Base-by-base conservation (phyloP, 1,284 basidiomycete species). In the Pyrrhoderma noxium region DNA sequence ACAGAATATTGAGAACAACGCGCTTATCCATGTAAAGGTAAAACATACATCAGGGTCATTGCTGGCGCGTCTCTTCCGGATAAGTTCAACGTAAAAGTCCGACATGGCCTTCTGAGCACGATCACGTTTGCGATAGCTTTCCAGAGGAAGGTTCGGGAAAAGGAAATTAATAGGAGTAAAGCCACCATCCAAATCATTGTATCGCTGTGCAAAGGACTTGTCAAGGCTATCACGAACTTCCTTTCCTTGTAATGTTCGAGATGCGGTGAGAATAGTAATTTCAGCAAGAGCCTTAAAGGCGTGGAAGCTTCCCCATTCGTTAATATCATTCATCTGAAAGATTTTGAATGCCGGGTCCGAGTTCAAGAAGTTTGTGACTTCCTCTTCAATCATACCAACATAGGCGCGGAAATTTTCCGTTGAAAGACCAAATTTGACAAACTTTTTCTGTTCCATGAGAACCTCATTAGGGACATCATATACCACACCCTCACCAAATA, bases 381-480 rank as follows among this genome's bases (percentile, higher is more conserved):
- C 94, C 36, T 88, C 74, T 54, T 85, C 82, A 59, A 99, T 92
- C 80, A 97, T 87, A 49, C 83, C 82, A 35, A 96, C 87, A 64
- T 99, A 99, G 39, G 82, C 77, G 36, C 85, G 81, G 69, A 99
- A 86, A 65, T 96, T 95, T 31, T 99, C 95, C 18, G 80, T 82
- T 7, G 92, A 89, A 8, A 99, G 79, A 39, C 95, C 94, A 59
- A 93, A 85, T 72, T 95, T 96, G 68, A 94, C 85, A 59, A 99
- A 97, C 67, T 89, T 90, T 77, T 99, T 99, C 69, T 99, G 96
- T 65, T 99, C 94, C 95, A 99, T 99, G 66, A 99, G 85, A 47
- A 92, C 75, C 51, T 93, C 87, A 67, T 99, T 99, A 27, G 96
- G 95, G 52, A 93, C 85, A 64, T 98, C 95, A 67, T 99, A 99